Base-by-base conservation (phyloP, 352 stramenopile genomes). In the Sclerospora graminicola region DNA sequence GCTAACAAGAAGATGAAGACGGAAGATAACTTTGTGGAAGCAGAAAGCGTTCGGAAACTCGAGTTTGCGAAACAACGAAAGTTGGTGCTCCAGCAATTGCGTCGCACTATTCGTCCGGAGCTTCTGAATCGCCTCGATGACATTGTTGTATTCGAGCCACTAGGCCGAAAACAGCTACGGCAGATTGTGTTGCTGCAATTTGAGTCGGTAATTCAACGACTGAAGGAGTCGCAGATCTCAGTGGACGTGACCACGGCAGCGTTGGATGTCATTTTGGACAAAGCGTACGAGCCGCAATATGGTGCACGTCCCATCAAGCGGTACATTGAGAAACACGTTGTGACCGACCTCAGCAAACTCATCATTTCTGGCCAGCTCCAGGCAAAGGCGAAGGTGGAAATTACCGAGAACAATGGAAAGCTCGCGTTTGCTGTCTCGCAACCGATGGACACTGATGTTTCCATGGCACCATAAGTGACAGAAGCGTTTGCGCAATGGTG, bases 91-190 rank as follows among this genome's bases (percentile, higher is more conserved):
- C 56, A 73, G 37, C 66, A 86, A 44, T 67, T 98, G 21, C 67
- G 84, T 21, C 60, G 67, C 49, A 87, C 89, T 23, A 95, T 98
- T 44, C 72, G 75, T 1, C 95, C 95, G 10, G 95, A 99, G 51
- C 85, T 99, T 27, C 67, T 98, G 20, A 98, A 98, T 66, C 84
- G 95, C 20, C 60, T 99, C 29, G 95, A 97, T 51, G 92, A 96
- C 28, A 95, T 98, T 43, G 72, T 98, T 8, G 93, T 98, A 49
- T 99, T 98, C 59, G 86, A 97, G 54, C 88, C 94, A 14, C 67
- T 99, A 2, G 80, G 73, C 11, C 69, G 74, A 27, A 59, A 50
- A 8, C 79, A 98, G 41, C 55, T 98, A 20, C 79, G 89, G 33
- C 57, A 93, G 54, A 97, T 99, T 55, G 91, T 95, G 44, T 44